Evolutionary conservation across 164 flowering plant species (phyloP).

Genomic region (Magnolia sinica): DNA sequence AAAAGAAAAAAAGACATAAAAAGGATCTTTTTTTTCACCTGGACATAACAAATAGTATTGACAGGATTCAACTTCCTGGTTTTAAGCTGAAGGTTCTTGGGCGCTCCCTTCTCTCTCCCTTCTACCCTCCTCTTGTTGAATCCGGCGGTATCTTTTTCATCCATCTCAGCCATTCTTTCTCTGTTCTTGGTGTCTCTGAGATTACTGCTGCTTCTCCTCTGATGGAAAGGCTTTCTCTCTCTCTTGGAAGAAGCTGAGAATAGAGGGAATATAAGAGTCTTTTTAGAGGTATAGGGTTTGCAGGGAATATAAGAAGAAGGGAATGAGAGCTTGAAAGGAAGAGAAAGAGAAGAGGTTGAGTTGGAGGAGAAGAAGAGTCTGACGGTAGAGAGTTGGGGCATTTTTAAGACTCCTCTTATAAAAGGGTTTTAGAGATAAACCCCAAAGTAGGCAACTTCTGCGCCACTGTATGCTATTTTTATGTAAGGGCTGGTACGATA

Average conservation of each 20-base stretch:
- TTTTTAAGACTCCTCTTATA: background rate
- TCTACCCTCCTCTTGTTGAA: conserved; percentile 84
- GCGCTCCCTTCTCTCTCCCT: conserved; percentile 60
- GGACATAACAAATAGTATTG: conserved; percentile 78
- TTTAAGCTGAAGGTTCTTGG: conserved; percentile 61
- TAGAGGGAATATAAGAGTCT: conserved; percentile 15
- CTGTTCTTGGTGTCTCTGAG: conserved; percentile 23
- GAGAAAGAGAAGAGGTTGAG: background rate
- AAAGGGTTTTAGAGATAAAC: background rate
- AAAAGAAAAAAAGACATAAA: background rate
- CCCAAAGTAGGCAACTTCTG: background rate
- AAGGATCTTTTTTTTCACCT: conserved; percentile 35
- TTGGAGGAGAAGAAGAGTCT: background rate
- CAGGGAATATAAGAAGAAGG: conserved; percentile 4
- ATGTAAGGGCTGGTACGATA: no score
- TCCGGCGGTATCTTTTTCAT: conserved; percentile 27
- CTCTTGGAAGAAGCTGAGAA: conserved; percentile 30
- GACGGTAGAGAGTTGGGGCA: background rate
- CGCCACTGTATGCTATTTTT: background rate
- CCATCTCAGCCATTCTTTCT: conserved; percentile 35
- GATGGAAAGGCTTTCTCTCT: conserved; percentile 15
- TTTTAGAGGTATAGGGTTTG: conserved; percentile 17
- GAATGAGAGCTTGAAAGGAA: background rate
- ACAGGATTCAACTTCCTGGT: conserved; percentile 68
- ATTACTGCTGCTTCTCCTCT: conserved; percentile 25